Percentiles rank a stretch among this genome's conserved stretches.
Conservation (phyloP, 257 asterid species). For the Nicotiana noctiflora region DNA sequence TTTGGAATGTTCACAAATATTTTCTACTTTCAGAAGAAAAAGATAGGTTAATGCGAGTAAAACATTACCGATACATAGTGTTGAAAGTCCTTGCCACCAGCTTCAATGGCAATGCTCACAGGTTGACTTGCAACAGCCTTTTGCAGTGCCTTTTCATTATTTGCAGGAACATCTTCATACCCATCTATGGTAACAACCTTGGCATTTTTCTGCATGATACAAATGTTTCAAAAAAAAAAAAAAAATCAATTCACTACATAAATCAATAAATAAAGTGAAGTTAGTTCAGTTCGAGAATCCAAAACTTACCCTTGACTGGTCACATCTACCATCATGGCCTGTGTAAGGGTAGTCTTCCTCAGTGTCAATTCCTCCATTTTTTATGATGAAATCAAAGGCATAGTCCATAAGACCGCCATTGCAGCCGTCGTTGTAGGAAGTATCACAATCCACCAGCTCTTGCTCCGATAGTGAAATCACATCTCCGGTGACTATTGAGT, state of each 20-base stretch:
- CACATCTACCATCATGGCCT: conserved; percentile 39
- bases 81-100: conserved; percentile 17
- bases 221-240: not conserved
- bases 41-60: not conserved
- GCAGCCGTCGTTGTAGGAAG: conserved; percentile 40
- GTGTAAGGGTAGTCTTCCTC: conserved; percentile 55
- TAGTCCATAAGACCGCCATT: conserved; percentile 68
- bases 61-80: conserved; percentile 16
- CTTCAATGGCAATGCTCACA: conserved; percentile 20
- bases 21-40: not conserved
- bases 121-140: conserved; percentile 30
- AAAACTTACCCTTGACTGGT: conserved; percentile 34
- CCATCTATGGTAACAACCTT: conserved; percentile 23
- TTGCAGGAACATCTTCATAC: conserved; percentile 19
- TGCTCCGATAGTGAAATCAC: conserved; percentile 55
- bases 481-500: conserved; percentile 36
- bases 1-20: not conserved
- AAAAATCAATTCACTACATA: not conserved
- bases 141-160: conserved; percentile 17
- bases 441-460: conserved; percentile 59
- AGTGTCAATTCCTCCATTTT: conserved; percentile 55
- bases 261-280: not conserved
- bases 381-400: conserved; percentile 49
- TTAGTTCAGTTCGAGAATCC: not conserved
- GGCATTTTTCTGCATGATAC: conserved; percentile 23